phyloP scores from a whole-genome alignment of 2,329 filamentous ascomycete species.

The Scedosporium minutisporum region DNA sequence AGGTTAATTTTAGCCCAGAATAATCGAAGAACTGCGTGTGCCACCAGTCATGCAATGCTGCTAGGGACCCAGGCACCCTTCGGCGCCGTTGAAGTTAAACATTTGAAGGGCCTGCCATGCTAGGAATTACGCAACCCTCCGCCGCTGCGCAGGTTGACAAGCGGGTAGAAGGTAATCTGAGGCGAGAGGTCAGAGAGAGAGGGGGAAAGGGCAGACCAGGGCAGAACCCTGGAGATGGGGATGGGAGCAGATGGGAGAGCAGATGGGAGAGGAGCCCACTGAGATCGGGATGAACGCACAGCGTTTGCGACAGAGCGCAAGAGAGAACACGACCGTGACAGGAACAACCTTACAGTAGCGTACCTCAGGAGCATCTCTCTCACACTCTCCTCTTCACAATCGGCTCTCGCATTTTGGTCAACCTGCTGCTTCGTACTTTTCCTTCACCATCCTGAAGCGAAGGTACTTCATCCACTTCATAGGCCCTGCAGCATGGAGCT shows the following conservation, averaged over 20 bases:
- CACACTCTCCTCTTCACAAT: background rate
- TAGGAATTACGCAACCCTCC: background rate
- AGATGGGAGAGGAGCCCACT: background rate
- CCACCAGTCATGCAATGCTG: background rate
- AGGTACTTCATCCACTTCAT: background rate
- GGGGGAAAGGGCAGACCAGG: background rate
- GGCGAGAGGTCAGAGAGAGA: background rate
- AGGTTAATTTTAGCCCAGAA: conserved; percentile 1
- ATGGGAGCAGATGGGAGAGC: background rate
- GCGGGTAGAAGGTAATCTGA: background rate
- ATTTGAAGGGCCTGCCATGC: background rate
- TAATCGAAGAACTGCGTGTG: background rate
- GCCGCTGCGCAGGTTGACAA: background rate
- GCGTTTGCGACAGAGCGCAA: background rate
- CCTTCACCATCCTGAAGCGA: too few species aligned
- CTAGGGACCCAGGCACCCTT: background rate
- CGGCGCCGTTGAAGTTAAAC: background rate
- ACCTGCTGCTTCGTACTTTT: too few species aligned
- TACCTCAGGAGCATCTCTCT: background rate
- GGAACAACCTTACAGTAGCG: background rate
- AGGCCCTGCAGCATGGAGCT: background rate
- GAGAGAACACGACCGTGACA: background rate
- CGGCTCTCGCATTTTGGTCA: background rate
- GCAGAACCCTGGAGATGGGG: background rate
- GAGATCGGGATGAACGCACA: background rate